Base-by-base conservation (phyloP, 2,329 filamentous ascomycete genomes). In the Harringtonia lauricola region DNA sequence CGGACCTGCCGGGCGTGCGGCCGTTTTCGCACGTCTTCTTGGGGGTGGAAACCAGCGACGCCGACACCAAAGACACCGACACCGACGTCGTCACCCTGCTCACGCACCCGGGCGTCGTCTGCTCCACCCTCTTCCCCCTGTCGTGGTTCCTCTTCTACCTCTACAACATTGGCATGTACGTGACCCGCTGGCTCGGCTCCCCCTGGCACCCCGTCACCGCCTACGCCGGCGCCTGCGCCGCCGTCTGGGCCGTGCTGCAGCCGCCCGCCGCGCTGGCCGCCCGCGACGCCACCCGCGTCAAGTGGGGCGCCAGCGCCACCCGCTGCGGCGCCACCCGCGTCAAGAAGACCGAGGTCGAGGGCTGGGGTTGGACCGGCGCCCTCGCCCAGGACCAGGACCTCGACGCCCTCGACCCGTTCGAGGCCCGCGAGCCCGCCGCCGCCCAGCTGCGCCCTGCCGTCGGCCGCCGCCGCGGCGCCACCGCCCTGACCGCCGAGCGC, bases 101-200 rank as follows among this genome's bases (percentile, higher is more conserved):
- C 48, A 72, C 80, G 0, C 92, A 98, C 58, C 92, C 92, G 0
- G 92, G 92, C 49, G 75, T 98, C 49, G 84, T 89, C 51, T 81
- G 76, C 42, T 95, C 89, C 2, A 75, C 79, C 2, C 83, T 98
- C 50, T 75, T 95, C 50, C 81, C 85, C 1, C 71, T 95, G 8
- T 73, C 77, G 41, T 70, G 73, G 51, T 67, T 88, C 51, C 70
- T 95, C 47, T 74, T 78, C 50, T 81, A 77, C 59, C 67, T 73
- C 48, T 92, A 92, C 74, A 62, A 76, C 41, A 56, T 75, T 18
- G 67, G 74, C 4, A 81, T 94, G 58, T 81, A 80, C 59, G 36
- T 94, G 15, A 78, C 79, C 14, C 84, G 90, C 50, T 79, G 75
- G 67, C 59, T 88, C 22, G 92, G 92, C 39, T 94, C 86, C 3